A percentile compares a stretch with the other conserved stretches of the same genome.
Conservation (phyloP, 148 eudicot genomes). For the Silene uniflora region DNA sequence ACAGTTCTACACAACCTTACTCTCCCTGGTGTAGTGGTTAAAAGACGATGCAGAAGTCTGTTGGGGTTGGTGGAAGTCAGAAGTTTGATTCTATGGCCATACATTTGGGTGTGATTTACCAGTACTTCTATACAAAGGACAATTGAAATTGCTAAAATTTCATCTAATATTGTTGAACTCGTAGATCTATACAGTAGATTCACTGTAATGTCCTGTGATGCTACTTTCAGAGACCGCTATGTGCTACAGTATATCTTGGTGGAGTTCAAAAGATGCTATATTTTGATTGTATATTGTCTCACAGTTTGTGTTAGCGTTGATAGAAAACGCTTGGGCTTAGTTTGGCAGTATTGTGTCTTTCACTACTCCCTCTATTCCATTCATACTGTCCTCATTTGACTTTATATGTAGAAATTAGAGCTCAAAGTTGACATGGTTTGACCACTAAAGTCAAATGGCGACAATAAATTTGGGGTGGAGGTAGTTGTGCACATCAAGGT, state of each 20-base stretch:
- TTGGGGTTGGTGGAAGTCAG: not conserved
- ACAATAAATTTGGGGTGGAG: not conserved
- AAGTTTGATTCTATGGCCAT: not conserved
- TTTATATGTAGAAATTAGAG: not conserved
- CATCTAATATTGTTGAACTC: not conserved
- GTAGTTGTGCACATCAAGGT: not conserved
- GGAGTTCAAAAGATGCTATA: not conserved
- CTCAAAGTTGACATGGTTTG: not conserved
- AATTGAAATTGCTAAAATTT: not conserved
- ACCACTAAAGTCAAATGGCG: not conserved
- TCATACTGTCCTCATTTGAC: not conserved
- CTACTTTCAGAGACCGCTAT: not conserved
- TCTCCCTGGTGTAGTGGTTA: not conserved
- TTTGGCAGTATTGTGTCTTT: not conserved
- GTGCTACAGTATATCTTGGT: not conserved
- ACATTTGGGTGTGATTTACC: not conserved
- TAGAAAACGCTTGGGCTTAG: slow-evolving; percentile 4
- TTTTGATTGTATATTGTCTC: not conserved
- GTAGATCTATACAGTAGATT: not conserved
- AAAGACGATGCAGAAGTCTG: not conserved
- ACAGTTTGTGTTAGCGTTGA: not conserved
- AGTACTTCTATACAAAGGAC: not conserved
- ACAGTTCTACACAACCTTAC: not conserved
- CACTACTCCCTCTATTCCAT: not conserved
- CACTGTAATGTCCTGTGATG: not conserved